These are phyloP conservation scores for Trichothecium roseum DNA, from an alignment of 2,329 filamentous ascomycete genomes.

Conservation along the genomic window DNA sequence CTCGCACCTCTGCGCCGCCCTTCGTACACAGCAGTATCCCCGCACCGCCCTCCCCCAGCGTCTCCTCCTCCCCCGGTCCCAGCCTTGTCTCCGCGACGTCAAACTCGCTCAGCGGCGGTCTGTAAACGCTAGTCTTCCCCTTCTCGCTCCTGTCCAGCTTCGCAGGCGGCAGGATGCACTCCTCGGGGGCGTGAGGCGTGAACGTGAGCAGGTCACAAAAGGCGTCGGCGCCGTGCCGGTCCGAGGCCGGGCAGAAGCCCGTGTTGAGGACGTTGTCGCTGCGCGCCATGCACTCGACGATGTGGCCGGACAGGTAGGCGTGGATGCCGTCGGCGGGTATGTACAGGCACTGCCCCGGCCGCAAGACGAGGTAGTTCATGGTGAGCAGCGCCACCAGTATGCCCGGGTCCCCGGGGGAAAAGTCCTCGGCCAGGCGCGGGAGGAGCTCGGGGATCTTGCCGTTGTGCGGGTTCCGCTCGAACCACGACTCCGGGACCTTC, in stretches of 20 bases:
- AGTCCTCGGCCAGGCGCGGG: slow-evolving; percentile 54
- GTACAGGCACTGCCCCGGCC: slow-evolving; percentile 88
- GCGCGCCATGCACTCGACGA: slow-evolving; percentile 93
- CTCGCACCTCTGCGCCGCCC: slow-evolving; percentile 13
- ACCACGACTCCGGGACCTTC: slow-evolving; percentile 34
- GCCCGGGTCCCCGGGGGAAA: slow-evolving; percentile 53
- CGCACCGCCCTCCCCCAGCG: slow-evolving; percentile 10
- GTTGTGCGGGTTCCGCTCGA: slow-evolving; percentile 25
- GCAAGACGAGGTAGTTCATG: slow-evolving; percentile 63
- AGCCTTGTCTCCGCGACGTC: slow-evolving; percentile 53
- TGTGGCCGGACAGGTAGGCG: slow-evolving; percentile 85
- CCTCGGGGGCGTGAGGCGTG: slow-evolving; percentile 44
- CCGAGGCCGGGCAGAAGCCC: slow-evolving; percentile 59
- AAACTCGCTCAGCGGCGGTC: slow-evolving; percentile 62
- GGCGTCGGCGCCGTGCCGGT: slow-evolving; percentile 52
- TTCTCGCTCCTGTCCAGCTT: slow-evolving; percentile 39
- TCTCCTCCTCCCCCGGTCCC: slow-evolving; percentile 45
- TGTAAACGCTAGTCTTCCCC: slow-evolving; percentile 53
- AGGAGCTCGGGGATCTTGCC: slow-evolving; percentile 54
- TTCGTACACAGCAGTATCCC: too few relatives aligned
- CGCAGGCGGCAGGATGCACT: slow-evolving; percentile 42
- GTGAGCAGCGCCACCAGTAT: slow-evolving; percentile 58
- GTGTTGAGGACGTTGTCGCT: slow-evolving; percentile 56
- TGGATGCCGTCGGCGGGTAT: slow-evolving; percentile 95
- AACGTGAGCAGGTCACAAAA: slow-evolving; percentile 57